A percentile compares a stretch with the other conserved stretches of the same genome.
phyloP scores from a whole-genome alignment of 148 eudicot genomes.

The Rhododendron kiyosumense region DNA sequence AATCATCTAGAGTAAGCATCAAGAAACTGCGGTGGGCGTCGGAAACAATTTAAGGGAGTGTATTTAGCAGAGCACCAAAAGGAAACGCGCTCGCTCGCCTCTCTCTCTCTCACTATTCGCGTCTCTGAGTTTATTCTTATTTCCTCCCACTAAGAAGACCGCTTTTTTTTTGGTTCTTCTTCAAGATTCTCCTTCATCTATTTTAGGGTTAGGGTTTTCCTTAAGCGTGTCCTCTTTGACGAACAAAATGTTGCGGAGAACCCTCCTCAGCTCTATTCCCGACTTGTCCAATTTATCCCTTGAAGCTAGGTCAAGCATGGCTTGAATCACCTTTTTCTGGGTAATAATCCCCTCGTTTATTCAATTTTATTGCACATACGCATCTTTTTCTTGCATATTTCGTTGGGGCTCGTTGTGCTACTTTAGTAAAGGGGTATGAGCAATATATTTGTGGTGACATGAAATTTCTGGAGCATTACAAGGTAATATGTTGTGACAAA shows the following conservation, averaged over 20 bases:
- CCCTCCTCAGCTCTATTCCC: constrained; percentile 8
- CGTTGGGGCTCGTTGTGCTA: neutral
- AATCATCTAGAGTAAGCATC: neutral
- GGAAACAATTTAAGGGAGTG: neutral
- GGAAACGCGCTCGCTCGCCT: neutral
- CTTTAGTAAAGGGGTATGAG: neutral
- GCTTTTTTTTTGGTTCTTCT: neutral
- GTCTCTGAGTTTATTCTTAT: neutral
- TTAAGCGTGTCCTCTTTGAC: constrained; percentile 14
- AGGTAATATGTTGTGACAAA: neutral
- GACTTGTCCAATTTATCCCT: constrained; percentile 21
- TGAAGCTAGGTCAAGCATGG: constrained; percentile 33
- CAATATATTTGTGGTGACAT: neutral
- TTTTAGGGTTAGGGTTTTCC: constrained; percentile 42
- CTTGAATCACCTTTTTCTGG: constrained; percentile 24
- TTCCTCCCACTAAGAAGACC: neutral
- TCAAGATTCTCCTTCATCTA: neutral
- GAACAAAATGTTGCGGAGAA: constrained; percentile 17
- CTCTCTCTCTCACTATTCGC: neutral
- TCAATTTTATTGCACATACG: neutral
- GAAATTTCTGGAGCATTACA: neutral
- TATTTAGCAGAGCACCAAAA: neutral
- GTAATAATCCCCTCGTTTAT: constrained; percentile 18
- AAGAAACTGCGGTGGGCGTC: neutral
- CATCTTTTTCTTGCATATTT: neutral